phyloP scores from a whole-genome alignment of 306 rosid genomes.

The Prunus persica region DNA sequence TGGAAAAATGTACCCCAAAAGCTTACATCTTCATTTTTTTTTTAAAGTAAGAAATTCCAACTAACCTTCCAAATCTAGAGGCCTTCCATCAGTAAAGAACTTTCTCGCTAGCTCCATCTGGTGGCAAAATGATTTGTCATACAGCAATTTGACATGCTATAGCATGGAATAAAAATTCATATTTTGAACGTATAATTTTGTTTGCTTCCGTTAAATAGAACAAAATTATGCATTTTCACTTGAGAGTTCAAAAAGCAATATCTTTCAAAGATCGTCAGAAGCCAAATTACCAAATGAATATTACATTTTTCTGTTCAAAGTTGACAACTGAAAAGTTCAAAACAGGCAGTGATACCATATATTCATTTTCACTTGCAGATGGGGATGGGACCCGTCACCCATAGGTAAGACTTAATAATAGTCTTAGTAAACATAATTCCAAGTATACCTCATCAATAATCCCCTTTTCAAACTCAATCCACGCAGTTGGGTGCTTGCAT shows the following conservation, averaged over 20 bases:
- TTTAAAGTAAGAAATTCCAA: slow-evolving; percentile 20
- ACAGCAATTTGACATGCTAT: not conserved
- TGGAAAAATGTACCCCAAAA: not conserved
- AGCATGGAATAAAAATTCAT: not conserved
- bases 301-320: not conserved
- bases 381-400: not conserved
- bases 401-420: not conserved
- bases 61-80: slow-evolving; percentile 82
- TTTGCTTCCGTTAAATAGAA: not conserved
- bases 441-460: slow-evolving; percentile 78
- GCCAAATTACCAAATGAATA: not conserved
- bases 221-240: not conserved
- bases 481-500: slow-evolving; percentile 76
- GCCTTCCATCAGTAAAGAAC: slow-evolving; percentile 82
- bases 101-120: slow-evolving; percentile 74
- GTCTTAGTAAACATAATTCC: not conserved
- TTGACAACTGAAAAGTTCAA: not conserved
- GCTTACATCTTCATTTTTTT: slow-evolving; percentile 11
- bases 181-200: not conserved
- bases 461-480: slow-evolving; percentile 90
- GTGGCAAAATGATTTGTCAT: slow-evolving; percentile 34
- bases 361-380: not conserved
- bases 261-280: not conserved
- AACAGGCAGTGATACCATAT: not conserved
- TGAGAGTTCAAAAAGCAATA: not conserved